Evolutionary conservation across 2,329 filamentous ascomycete genomes (phyloP), one percentile per base, ranked within the genome.

Genomic region (Helotiales sp.): DNA sequence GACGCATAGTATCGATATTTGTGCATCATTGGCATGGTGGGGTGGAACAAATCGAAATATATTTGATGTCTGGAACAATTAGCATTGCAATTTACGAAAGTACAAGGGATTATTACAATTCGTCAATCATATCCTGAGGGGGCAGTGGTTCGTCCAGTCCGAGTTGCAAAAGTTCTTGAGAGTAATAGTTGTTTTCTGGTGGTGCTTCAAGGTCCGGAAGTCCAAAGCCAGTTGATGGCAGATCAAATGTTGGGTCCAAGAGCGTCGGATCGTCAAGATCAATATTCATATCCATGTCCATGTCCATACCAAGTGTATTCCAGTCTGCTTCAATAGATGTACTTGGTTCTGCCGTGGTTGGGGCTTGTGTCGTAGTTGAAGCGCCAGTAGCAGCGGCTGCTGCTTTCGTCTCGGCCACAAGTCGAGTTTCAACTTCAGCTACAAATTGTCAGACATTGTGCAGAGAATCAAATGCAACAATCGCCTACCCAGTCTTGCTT

Each of bases 131-230:
- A 69, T 96, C 89, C 69, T 89, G 87, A 1, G 89, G 86, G 0
- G 95, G 95, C 15, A 97, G 79, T 17, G 92, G 85, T 77, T 97
- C 95, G 62, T 94, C 91, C 71, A 96, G 81, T 13, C 93, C 93
- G 37, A 97, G 80, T 11, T 88, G 88, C 66, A 97, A 89, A 80
- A 97, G 85, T 75, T 93, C 74, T 54, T 73, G 70, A 3, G 73
- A 87, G 88, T 6, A 84, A 81, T 68, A 84, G 81, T 52, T 77
- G 34, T 47, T 52, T 40, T 63, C 67, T 13, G 71, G 45, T 6
- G 61, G 40, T 43, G 62, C n/a, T 32, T 60, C 37, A 11, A 55
- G 26, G 10, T 54, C 70, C 45, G 69, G 68, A 37, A 67, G 69
- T 11, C 60, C 69, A 54, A 69, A 71, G 40, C 45, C 62, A 24